Conservation (phyloP, 139 green algal species). For the Pycnococcus provasolii region DNA sequence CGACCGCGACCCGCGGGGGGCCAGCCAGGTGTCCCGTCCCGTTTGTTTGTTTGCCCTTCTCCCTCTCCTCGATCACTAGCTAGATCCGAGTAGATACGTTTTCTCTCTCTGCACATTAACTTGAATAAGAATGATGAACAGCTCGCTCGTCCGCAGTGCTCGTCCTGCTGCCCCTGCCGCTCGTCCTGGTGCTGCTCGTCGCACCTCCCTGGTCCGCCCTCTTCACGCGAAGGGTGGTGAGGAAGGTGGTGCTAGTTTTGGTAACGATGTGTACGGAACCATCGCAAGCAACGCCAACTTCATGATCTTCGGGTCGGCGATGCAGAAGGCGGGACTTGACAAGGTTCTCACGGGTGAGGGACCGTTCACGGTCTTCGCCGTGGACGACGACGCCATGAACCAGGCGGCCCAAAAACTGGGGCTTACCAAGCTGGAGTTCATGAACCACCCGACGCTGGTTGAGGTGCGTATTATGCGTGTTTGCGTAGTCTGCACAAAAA, state of each 20-base stretch:
- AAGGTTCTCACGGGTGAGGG: not conserved
- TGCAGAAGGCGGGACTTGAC: constrained; percentile 7
- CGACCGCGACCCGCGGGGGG: no score
- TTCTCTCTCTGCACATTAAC: no score
- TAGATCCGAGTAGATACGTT: no score
- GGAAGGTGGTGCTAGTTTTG: constrained; percentile 1
- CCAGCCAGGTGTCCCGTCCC: no score
- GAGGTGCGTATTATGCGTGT: not conserved
- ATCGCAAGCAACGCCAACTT: constrained; percentile 17
- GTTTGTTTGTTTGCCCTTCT: no score
- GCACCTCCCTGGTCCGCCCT: no score
- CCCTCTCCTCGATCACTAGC: no score
- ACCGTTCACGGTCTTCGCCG: constrained; percentile 26
- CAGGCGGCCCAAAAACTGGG: constrained; percentile 17
- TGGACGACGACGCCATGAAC: constrained; percentile 23
- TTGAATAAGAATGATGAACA: no score
- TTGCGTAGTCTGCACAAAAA: not conserved
- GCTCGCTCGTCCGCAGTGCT: no score
- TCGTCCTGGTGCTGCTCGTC: no score
- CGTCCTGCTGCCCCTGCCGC: no score
- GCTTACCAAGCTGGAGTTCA: constrained; percentile 27
- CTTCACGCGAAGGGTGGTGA: constrained; percentile 10
- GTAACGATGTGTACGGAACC: constrained; percentile 9
- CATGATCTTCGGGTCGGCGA: constrained; percentile 6
- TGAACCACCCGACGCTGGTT: constrained; percentile 9